These are phyloP conservation scores for Microdochium trichocladiopsis DNA, from an alignment of 2,329 filamentous ascomycete genomes.

Conservation along the genomic window DNA sequence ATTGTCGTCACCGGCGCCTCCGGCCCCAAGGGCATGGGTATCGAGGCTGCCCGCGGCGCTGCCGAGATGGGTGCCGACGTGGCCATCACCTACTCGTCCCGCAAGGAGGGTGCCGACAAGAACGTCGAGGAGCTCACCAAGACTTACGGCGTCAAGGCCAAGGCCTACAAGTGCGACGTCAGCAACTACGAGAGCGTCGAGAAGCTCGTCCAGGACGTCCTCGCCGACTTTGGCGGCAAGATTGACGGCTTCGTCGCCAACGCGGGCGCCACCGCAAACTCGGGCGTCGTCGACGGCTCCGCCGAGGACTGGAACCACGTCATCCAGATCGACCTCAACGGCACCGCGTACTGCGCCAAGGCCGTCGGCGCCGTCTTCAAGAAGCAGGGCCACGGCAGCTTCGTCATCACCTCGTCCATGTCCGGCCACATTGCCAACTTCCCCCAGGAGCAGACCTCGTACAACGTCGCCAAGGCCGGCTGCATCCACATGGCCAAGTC, in stretches of 20 bases:
- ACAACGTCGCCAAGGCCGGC: conserved; percentile 53
- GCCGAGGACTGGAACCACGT: conserved; percentile 53
- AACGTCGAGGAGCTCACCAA: conserved; percentile 58
- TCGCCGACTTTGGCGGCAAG: conserved; percentile 60
- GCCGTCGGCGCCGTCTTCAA: conserved; percentile 53
- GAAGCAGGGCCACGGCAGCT: conserved; percentile 52
- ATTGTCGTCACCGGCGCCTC: conserved; percentile 65
- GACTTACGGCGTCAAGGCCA: conserved; percentile 61
- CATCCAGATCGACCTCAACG: conserved; percentile 52
- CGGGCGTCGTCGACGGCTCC: conserved; percentile 46
- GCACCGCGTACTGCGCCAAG: conserved; percentile 59
- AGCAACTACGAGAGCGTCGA: conserved; percentile 44
- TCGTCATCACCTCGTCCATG: conserved; percentile 61
- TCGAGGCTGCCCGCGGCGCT: conserved; percentile 60
- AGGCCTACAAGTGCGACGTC: conserved; percentile 54
- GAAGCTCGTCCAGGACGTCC: conserved; percentile 52
- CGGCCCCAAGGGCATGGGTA: conserved; percentile 63
- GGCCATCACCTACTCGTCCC: conserved; percentile 65
- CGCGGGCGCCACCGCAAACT: conserved; percentile 53
- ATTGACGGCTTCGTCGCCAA: conserved; percentile 73
- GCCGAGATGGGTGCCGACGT: conserved; percentile 67
- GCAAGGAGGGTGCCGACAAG: conserved; percentile 59
- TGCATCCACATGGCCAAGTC: conserved; percentile 31
- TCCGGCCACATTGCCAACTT: conserved; percentile 60
- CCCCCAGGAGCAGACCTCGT: conserved; percentile 55